These are phyloP conservation scores for Sporothrix mexicana DNA, from an alignment of 2,329 filamentous ascomycete species.

Conservation along the genomic window DNA sequence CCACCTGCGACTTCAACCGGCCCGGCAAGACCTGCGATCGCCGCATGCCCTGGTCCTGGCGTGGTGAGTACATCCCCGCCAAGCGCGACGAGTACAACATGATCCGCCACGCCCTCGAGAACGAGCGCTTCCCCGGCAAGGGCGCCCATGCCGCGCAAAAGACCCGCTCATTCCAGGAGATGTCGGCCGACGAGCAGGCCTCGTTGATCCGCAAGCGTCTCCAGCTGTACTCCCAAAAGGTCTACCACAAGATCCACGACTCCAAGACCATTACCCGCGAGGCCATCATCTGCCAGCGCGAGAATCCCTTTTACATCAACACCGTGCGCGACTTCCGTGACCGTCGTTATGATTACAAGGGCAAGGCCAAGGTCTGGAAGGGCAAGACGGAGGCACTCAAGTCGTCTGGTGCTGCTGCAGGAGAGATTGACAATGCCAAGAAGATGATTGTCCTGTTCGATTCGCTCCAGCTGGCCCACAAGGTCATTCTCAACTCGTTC, in stretches of 20 bases:
- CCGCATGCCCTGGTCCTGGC: conserved; percentile 94
- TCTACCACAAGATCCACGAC: conserved; percentile 99
- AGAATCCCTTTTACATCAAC: conserved; percentile 98
- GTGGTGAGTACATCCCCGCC: conserved; percentile 94
- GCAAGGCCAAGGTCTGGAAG: conserved; percentile 98
- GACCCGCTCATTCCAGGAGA: conserved; percentile 75
- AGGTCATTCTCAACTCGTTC: conserved; percentile 98
- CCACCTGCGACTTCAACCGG: conserved; percentile 96
- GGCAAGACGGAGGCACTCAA: conserved; percentile 90
- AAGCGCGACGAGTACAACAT: conserved; percentile 99
- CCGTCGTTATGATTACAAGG: conserved; percentile 97
- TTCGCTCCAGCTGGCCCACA: conserved; percentile 94
- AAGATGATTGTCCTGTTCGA: conserved; percentile 99
- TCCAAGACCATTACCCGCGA: conserved; percentile 90
- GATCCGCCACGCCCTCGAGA: conserved; percentile 89
- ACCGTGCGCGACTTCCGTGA: conserved; percentile 97
- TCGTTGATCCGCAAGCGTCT: conserved; percentile 81
- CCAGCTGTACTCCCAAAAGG: conserved; percentile 94
- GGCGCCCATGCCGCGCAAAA: conserved; percentile 67
- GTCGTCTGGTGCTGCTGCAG: conserved; percentile 73
- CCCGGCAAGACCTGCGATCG: conserved; percentile 97
- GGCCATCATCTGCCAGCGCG: conserved; percentile 96
- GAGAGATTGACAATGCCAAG: conserved; percentile 90
- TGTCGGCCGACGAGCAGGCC: conserved; percentile 83
- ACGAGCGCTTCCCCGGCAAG: conserved; percentile 88